These are phyloP conservation scores for Fusarium mexicanum DNA, from an alignment of 2,329 filamentous ascomycete species.

Conservation along the genomic window DNA sequence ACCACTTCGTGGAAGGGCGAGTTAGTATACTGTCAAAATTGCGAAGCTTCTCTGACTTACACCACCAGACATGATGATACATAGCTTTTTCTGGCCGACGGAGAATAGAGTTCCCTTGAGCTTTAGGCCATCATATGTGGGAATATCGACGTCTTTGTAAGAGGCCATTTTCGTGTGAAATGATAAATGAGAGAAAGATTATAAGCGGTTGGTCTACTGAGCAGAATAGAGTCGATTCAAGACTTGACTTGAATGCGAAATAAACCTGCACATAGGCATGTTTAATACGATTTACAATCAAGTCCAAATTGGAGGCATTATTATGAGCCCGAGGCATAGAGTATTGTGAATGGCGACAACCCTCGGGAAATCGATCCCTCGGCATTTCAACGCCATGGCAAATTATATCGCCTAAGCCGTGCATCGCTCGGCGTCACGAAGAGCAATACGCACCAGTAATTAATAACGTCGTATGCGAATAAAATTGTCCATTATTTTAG, in stretches of 20 bases:
- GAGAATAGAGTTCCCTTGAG: not conserved
- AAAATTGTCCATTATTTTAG: no score
- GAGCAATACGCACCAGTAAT: not conserved
- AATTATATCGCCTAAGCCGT: not conserved
- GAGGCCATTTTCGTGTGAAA: not conserved
- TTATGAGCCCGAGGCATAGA: not conserved
- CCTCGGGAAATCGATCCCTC: not conserved
- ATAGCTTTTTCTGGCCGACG: not conserved
- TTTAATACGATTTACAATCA: accelerated
- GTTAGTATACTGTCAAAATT: not conserved
- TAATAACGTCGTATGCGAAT: not conserved
- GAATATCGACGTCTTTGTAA: not conserved
- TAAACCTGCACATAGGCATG: not conserved
- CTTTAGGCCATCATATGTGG: not conserved
- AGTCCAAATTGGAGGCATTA: not conserved
- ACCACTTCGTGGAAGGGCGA: not conserved
- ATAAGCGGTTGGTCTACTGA: not conserved
- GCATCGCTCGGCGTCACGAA: not conserved
- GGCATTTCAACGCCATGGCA: not conserved
- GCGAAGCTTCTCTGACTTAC: not conserved
- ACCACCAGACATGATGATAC: not conserved
- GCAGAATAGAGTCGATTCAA: not conserved
- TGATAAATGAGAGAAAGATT: no score
- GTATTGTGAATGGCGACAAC: not conserved
- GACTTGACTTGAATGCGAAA: not conserved